Conservation (phyloP, 352 stramenopile genomes). For the Saprolegnia diclina region DNA sequence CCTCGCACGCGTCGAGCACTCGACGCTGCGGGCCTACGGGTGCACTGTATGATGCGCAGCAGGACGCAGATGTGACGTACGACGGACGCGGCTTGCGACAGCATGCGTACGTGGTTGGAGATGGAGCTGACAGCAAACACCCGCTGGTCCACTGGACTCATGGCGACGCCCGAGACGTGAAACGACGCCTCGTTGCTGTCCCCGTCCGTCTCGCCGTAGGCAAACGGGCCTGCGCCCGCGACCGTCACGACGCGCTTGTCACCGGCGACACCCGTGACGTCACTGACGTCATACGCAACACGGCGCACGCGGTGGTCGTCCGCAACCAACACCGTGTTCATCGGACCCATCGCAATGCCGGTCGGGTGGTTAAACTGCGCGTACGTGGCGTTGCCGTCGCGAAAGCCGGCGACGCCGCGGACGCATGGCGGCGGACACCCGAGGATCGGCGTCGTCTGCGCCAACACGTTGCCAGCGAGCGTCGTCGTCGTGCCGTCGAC, state of each 20-base stretch:
- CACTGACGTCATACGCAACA: constrained; percentile 60
- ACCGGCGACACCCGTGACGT: constrained; percentile 60
- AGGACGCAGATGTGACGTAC: constrained; percentile 10
- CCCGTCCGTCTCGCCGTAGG: constrained; percentile 77
- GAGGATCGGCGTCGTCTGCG: constrained; percentile 53
- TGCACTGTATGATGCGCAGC: background rate
- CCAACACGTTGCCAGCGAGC: constrained; percentile 51
- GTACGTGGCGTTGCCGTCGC: constrained; percentile 81
- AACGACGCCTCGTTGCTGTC: constrained; percentile 82
- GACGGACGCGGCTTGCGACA: constrained; percentile 68
- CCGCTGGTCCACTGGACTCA: constrained; percentile 70
- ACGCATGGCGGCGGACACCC: constrained; percentile 88
- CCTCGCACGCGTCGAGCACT: constrained; percentile 70
- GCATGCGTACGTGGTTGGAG: constrained; percentile 83
- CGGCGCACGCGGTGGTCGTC: constrained; percentile 86
- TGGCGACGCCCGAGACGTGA: constrained; percentile 82
- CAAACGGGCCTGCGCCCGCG: constrained; percentile 61
- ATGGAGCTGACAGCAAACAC: constrained; percentile 89
- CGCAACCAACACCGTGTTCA: constrained; percentile 82
- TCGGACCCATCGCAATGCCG: constrained; percentile 78
- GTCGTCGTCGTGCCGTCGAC: constrained; percentile 52
- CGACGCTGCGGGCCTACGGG: constrained; percentile 45
- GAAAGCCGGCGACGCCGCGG: constrained; percentile 77
- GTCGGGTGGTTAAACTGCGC: constrained; percentile 90
- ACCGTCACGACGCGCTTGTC: constrained; percentile 85